Evolutionary conservation across 2,329 filamentous ascomycete species (phyloP).

Genomic region (Zopfia rhizophila): DNA sequence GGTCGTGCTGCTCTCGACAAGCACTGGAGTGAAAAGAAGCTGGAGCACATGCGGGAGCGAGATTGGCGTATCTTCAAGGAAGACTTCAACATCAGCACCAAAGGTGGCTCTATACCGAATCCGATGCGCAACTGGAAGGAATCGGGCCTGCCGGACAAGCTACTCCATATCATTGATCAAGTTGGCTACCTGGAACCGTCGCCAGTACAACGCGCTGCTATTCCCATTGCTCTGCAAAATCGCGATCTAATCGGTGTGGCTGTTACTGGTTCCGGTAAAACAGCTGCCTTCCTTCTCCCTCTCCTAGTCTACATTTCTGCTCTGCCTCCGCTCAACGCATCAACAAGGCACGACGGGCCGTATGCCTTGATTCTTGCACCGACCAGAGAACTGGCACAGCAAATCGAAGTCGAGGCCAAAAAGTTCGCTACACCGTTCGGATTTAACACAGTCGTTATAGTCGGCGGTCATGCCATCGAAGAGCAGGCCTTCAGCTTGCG

Average conservation of each 20-base stretch:
- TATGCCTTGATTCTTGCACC: constrained; percentile 98
- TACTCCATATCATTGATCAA: constrained; percentile 82
- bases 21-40: constrained; percentile 93
- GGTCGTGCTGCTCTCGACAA: constrained; percentile 81
- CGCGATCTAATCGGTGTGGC: constrained; percentile 98
- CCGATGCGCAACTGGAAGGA: constrained; percentile 96
- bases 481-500: constrained; percentile 91
- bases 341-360: constrained; percentile 91
- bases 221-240: constrained; percentile 91
- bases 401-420: constrained; percentile 92
- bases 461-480: constrained; percentile 96
- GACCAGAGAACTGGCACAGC: constrained; percentile 95
- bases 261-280: constrained; percentile 98
- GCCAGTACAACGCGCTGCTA: constrained; percentile 91
- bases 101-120: constrained; percentile 90
- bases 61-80: constrained; percentile 99
- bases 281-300: constrained; percentile 91
- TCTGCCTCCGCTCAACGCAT: constrained; percentile 83
- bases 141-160: constrained; percentile 77
- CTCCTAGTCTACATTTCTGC: constrained; percentile 94
- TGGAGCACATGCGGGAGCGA: constrained; percentile 94
- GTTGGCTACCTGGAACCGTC: constrained; percentile 94
- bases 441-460: constrained; percentile 94
- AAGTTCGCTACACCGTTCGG: constrained; percentile 92
- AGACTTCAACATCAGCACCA: constrained; percentile 95